These are phyloP conservation scores for Xylaria flabelliformis DNA, from an alignment of 495 filamentous ascomycete genomes.

Conservation along the genomic window DNA sequence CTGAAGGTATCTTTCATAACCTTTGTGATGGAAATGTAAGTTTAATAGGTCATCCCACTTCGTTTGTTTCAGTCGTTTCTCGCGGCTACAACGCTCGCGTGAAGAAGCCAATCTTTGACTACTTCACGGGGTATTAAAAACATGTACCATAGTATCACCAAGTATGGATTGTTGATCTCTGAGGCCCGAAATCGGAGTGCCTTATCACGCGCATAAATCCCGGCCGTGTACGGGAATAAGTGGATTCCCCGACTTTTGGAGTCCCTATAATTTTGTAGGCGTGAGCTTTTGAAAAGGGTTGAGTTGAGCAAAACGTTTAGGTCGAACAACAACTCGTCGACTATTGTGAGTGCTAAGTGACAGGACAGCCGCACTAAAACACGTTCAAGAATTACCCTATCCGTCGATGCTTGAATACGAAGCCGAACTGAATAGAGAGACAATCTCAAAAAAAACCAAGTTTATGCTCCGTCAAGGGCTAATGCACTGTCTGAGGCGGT, in stretches of 20 bases:
- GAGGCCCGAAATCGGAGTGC: not conserved
- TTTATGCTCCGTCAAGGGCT: not conserved
- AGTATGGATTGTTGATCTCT: not conserved
- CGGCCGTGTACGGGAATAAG: not conserved
- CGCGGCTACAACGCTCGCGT: too few species aligned
- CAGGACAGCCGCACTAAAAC: too few species aligned
- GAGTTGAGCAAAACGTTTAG: too few species aligned
- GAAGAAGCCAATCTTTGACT: not conserved
- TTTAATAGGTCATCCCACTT: not conserved
- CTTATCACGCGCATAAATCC: not conserved
- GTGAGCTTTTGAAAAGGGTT: too few species aligned
- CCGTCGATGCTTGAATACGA: not conserved
- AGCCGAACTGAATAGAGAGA: not conserved
- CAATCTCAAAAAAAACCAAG: not conserved
- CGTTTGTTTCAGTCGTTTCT: not conserved
- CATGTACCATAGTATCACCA: not conserved
- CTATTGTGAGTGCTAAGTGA: not conserved
- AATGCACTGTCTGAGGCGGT: too few species aligned
- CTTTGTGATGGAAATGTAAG: too few species aligned
- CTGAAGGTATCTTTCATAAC: not conserved
- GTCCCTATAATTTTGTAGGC: too few species aligned
- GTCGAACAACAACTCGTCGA: too few species aligned
- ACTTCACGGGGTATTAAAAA: not conserved
- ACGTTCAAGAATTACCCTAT: too few species aligned
- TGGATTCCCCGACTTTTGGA: too few species aligned